phyloP scores from a whole-genome alignment of 164 flowering plant species.

The Magnolia kwangsiensis region DNA sequence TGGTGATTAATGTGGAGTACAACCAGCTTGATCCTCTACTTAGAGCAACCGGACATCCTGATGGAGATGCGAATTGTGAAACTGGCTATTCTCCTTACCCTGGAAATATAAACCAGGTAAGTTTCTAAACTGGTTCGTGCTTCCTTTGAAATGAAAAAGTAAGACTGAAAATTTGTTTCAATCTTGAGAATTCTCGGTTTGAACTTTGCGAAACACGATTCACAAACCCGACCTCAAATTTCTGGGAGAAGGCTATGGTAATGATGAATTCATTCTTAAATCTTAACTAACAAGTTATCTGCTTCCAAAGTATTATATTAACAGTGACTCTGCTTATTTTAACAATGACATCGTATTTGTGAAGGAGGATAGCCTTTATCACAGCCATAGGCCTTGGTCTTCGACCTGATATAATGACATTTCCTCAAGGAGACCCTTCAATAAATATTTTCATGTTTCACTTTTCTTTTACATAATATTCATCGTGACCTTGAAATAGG shows the following conservation, averaged over 20 bases:
- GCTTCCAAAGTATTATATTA: neutral
- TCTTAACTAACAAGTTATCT: neutral
- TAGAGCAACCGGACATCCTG: conserved; percentile 76
- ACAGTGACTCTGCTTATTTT: neutral
- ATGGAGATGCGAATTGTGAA: conserved; percentile 88
- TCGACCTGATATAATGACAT: too few relatives aligned
- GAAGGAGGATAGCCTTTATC: neutral
- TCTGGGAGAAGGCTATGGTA: too few relatives aligned
- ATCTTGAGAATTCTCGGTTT: too few relatives aligned
- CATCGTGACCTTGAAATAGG: neutral
- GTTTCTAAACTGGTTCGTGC: neutral
- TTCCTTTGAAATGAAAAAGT: neutral
- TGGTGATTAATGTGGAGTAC: conserved; percentile 99
- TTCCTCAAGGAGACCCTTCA: neutral
- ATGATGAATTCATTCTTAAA: neutral
- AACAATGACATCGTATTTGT: neutral
- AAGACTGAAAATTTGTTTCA: neutral
- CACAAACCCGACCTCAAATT: too few relatives aligned
- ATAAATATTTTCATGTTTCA: neutral
- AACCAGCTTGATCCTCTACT: conserved; percentile 98
- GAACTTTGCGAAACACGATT: too few relatives aligned
- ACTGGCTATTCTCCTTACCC: conserved; percentile 98
- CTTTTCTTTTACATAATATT: neutral
- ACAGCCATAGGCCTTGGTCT: neutral
- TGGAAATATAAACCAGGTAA: conserved; percentile 95